Evolutionary conservation across 331 rosid genomes (phyloP), one percentile per base, ranked within the genome.

Genomic region (Quercus tomentella): DNA sequence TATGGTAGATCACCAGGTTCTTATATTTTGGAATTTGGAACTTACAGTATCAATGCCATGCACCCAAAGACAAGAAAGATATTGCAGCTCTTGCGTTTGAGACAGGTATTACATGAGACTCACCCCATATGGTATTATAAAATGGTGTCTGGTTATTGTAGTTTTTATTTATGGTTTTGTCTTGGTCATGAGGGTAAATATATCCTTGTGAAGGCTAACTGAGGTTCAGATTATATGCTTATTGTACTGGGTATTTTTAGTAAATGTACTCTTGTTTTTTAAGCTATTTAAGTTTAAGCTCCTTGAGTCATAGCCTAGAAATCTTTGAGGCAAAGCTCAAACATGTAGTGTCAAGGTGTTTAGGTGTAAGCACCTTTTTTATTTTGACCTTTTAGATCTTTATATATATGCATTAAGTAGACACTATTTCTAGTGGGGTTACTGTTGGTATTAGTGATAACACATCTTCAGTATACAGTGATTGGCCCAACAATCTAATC

Each of bases 31-130:
- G 15, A 20, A 45, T 76, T 49, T 33, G 61, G 1, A 51, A 56
- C n/a, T 74, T 74, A 57, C 87, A 91, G 97, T 82, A 90, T 94
- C 86, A 92, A 94, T 90, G 97, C 93, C 9, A 89, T 94, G 79
- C 76, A 92, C 77, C 98, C 97, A 0, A 89, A 88, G 86, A 87
- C 91, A 22, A 89, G 85, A 87, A 90, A 85, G 84, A 94, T 94
- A 68, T 67, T 94, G 86, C 97, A 90, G 84, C 97, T 93, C 65
- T 58, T 94, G 82, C 90, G 94, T 16, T 81, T 94, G 88, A 88
- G 97, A 83, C 97, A 90, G 95, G 98, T 93, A 89, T 35, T 35
- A 35, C 43, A 35, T 35, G 11, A 7, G 17, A 18, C n/a, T 26
- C 5, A 41, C 9, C 25, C 1, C 18, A 11, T 14, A 14, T 51